These are phyloP conservation scores for Astrocystis sublimbata DNA, from an alignment of 495 filamentous ascomycete species.

Conservation along the genomic window DNA sequence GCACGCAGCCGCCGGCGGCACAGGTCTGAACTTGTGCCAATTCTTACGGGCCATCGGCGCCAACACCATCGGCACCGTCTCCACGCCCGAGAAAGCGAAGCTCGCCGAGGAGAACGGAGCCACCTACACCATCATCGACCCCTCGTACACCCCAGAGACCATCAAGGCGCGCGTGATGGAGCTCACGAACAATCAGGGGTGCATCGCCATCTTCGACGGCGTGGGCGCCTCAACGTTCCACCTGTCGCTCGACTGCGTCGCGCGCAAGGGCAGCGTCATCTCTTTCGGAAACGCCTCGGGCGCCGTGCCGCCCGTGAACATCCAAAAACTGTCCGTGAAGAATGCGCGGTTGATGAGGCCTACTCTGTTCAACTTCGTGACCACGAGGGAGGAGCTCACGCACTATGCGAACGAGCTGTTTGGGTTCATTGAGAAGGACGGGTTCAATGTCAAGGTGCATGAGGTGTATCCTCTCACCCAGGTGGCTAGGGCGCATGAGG, in stretches of 20 bases:
- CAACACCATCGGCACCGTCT: conserved; percentile 80
- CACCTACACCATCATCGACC: conserved; percentile 71
- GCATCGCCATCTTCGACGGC: conserved; percentile 82
- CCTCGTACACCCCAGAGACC: conserved; percentile 63
- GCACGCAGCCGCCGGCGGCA: conserved; percentile 89
- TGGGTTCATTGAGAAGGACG: conserved; percentile 63
- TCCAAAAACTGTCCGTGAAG: conserved; percentile 70
- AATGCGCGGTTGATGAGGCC: conserved; percentile 80
- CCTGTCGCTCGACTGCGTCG: conserved; percentile 71
- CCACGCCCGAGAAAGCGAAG: conserved; percentile 69
- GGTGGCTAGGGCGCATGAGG: conserved; percentile 71
- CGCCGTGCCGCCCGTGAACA: conserved; percentile 70
- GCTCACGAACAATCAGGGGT: conserved; percentile 69
- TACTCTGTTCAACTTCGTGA: conserved; percentile 70
- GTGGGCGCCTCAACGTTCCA: conserved; percentile 91
- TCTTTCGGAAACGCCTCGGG: conserved; percentile 88
- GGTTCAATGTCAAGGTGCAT: conserved; percentile 75
- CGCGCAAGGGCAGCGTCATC: conserved; percentile 79
- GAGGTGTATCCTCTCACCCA: conserved; percentile 81
- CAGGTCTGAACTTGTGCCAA: conserved; percentile 77
- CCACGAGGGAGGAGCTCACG: conserved; percentile 74
- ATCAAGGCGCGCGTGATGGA: conserved; percentile 66
- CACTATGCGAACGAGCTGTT: conserved; percentile 74
- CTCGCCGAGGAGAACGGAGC: conserved; percentile 70
- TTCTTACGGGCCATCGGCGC: conserved; percentile 73